phyloP scores from a whole-genome alignment of 441 rosid species.

The Melianthus villosus region DNA sequence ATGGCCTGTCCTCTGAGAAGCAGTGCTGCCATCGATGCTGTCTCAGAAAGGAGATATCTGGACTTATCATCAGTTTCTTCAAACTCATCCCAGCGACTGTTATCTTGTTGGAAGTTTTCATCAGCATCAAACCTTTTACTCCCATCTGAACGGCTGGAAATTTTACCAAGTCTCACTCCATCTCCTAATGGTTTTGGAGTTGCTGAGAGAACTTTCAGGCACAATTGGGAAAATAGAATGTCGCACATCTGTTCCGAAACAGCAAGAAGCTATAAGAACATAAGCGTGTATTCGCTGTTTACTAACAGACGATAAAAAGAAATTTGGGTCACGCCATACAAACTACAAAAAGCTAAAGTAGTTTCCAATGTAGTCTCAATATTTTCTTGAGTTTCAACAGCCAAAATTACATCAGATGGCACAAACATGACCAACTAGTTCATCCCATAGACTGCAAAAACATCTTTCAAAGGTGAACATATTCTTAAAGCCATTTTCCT shows the following conservation, averaged over 20 bases:
- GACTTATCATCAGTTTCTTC: conserved; percentile 44
- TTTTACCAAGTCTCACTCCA: conserved; percentile 18
- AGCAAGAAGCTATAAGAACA: conserved; percentile 9
- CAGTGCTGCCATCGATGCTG: conserved; percentile 85
- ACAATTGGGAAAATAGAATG: conserved; percentile 86
- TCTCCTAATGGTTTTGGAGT: conserved; percentile 36
- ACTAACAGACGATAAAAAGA: not conserved
- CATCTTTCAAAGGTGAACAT: too few species aligned
- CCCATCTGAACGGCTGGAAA: conserved; percentile 19
- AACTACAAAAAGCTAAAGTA: too few species aligned
- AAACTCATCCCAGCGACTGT: conserved; percentile 16
- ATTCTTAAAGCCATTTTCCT: too few species aligned
- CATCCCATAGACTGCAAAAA: too few species aligned
- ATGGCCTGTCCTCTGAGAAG: conserved; percentile 82
- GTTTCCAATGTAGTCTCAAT: too few species aligned
- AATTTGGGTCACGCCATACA: too few species aligned
- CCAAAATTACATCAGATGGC: too few species aligned
- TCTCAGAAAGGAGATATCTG: conserved; percentile 30
- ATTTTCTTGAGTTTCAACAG: too few species aligned
- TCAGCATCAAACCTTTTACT: conserved; percentile 24
- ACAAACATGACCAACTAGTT: too few species aligned
- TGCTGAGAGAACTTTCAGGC: conserved; percentile 72
- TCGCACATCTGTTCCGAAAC: conserved; percentile 76
- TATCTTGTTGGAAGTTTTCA: conserved; percentile 30
- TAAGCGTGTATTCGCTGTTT: too few species aligned